Evolutionary conservation across 768 basidiomycete species (phyloP).

Genomic region (Steccherinum ochraceum): DNA sequence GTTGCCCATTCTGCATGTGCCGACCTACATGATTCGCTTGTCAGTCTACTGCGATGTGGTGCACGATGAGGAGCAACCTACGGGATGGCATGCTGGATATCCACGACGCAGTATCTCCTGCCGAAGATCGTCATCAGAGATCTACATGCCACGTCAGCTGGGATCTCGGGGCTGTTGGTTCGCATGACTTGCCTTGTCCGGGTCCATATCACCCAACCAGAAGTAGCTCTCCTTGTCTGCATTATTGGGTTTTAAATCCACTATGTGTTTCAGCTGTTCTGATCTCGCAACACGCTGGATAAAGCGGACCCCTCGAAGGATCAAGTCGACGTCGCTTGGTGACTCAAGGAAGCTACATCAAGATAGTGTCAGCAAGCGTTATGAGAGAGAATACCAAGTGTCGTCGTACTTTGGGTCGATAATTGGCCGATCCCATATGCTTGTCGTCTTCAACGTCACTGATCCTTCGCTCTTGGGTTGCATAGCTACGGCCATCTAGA

Average conservation of each 20-base stretch:
- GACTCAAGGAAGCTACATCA: constrained; percentile 7
- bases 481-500: neutral
- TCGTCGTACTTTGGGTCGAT: constrained; percentile 2
- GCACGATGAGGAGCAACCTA: neutral
- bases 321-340: constrained; percentile 9
- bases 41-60: neutral
- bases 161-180: neutral
- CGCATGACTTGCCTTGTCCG: constrained; percentile 3
- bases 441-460: neutral
- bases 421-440: constrained; percentile 1
- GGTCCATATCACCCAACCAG: constrained; percentile 13
- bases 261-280: constrained; percentile 5
- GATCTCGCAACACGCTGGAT: constrained; percentile 5
- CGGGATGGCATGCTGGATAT: constrained; percentile 4
- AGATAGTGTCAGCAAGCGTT: neutral
- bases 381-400: too few species aligned
- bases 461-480: neutral
- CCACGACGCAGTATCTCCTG: neutral
- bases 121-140: constrained; percentile 2
- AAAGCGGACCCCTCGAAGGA: constrained; percentile 11
- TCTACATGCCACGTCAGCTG: neutral
- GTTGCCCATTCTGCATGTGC: neutral
- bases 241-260: constrained; percentile 7
- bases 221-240: constrained; percentile 6
- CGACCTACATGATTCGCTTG: neutral